Evolutionary conservation across 1,284 basidiomycete genomes (phyloP).

Genomic region (Salmacisia buchloeana): DNA sequence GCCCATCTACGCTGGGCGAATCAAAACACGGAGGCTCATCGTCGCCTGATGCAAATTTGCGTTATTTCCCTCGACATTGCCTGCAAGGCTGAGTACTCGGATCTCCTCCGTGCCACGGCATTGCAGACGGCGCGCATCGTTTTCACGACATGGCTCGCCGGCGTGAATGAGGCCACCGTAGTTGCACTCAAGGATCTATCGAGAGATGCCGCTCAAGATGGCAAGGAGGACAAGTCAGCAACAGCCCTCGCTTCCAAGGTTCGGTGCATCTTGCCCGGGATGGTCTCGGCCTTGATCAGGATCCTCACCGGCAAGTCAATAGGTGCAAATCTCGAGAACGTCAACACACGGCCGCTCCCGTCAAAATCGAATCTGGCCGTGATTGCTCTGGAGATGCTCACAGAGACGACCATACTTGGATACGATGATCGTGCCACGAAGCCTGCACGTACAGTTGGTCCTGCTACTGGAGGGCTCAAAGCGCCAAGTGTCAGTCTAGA

Average conservation of each 20-base stretch:
- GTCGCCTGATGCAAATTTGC: slow-evolving; percentile 1
- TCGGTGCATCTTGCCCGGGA: not conserved
- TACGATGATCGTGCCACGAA: slow-evolving; percentile 5
- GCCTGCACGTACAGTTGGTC: too few relatives aligned
- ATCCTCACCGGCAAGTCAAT: not conserved
- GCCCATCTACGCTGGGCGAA: not conserved
- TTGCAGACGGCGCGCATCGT: not conserved
- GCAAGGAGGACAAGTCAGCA: not conserved
- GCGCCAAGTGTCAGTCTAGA: not conserved
- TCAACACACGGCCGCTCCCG: not conserved
- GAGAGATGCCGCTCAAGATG: not conserved
- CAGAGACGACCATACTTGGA: not conserved
- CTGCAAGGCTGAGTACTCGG: not conserved
- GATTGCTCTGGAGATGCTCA: not conserved
- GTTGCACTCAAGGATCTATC: not conserved
- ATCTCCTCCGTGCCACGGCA: not conserved
- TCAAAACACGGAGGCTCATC: not conserved
- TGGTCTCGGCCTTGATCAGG: not conserved
- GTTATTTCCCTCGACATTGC: not conserved
- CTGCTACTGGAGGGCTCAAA: not conserved
- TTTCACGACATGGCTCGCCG: not conserved
- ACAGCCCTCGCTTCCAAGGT: not conserved
- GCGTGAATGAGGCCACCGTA: not conserved
- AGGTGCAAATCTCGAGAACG: not conserved
- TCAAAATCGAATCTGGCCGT: not conserved